These are phyloP conservation scores for Sporisorium exsertum DNA, from an alignment of 1,284 basidiomycete species.

Conservation along the genomic window DNA sequence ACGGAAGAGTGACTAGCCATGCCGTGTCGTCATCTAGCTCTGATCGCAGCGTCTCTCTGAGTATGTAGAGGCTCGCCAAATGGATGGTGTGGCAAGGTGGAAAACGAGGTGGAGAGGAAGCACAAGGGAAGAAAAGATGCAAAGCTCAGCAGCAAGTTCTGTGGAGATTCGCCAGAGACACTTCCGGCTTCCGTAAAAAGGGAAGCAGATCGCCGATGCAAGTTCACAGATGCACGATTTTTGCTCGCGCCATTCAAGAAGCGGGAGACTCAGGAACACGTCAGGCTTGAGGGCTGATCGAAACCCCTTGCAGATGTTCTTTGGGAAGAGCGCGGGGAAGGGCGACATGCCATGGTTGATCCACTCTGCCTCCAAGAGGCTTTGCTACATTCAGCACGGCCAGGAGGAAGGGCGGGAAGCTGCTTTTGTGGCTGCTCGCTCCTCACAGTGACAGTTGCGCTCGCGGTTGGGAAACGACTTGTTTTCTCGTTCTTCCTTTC, in stretches of 20 bases:
- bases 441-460: too few species aligned
- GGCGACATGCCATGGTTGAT: neutral
- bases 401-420: neutral
- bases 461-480: neutral
- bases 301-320: neutral
- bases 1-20: constrained; percentile 36
- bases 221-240: neutral
- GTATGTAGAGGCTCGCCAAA: neutral
- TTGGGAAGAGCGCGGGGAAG: neutral
- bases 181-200: neutral
- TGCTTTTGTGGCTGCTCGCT: too few species aligned
- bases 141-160: neutral
- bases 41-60: neutral
- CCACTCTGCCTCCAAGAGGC: neutral
- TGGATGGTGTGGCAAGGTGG: neutral
- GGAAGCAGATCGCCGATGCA: neutral
- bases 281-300: neutral
- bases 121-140: neutral
- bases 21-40: constrained; percentile 18
- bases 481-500: neutral
- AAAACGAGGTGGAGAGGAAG: neutral
- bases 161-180: neutral
- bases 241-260: too few species aligned
- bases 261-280: neutral
- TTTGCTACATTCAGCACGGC: neutral